Conservation (phyloP, 306 rosid genomes). For the Comarum palustre region DNA sequence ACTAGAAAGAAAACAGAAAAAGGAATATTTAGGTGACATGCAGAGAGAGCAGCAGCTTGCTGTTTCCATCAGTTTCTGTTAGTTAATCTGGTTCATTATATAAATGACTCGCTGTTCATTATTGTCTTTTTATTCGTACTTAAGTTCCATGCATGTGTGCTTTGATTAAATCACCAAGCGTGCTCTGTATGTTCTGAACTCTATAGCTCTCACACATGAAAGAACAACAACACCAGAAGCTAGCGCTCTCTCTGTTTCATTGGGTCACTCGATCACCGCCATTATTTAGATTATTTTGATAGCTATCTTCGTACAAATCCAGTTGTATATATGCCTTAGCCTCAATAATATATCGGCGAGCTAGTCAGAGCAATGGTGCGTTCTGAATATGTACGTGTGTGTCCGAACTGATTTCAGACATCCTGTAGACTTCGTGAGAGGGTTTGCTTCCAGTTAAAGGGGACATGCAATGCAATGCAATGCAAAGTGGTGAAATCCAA, state of each 20-base stretch:
- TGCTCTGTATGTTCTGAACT: slow-evolving; percentile 31
- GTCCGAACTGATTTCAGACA: too few species aligned
- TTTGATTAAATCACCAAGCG: slow-evolving; percentile 55
- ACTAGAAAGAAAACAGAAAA: neutral
- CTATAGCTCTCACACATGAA: slow-evolving; percentile 21
- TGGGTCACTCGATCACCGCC: slow-evolving; percentile 1
- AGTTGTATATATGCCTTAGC: neutral
- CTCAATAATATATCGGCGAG: neutral
- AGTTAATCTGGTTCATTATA: neutral
- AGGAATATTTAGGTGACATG: slow-evolving; percentile 76
- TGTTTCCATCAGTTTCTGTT: slow-evolving; percentile 11
- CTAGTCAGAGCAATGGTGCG: too few species aligned
- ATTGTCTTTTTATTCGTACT: slow-evolving; percentile 25
- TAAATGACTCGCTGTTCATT: neutral
- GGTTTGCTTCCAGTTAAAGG: slow-evolving; percentile 46
- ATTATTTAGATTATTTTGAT: neutral
- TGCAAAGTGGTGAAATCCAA: slow-evolving; percentile 51
- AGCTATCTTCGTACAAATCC: neutral
- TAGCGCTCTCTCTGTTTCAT: neutral
- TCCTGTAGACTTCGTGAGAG: slow-evolving; percentile 31
- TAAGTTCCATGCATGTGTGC: slow-evolving; percentile 34
- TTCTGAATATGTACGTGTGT: too few species aligned
- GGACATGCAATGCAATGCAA: slow-evolving; percentile 76
- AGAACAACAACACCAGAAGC: slow-evolving; percentile 13
- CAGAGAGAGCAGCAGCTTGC: slow-evolving; percentile 15